Base-by-base conservation (phyloP, 192 early-diverging fungal genomes). In the Coemansia sp. region DNA sequence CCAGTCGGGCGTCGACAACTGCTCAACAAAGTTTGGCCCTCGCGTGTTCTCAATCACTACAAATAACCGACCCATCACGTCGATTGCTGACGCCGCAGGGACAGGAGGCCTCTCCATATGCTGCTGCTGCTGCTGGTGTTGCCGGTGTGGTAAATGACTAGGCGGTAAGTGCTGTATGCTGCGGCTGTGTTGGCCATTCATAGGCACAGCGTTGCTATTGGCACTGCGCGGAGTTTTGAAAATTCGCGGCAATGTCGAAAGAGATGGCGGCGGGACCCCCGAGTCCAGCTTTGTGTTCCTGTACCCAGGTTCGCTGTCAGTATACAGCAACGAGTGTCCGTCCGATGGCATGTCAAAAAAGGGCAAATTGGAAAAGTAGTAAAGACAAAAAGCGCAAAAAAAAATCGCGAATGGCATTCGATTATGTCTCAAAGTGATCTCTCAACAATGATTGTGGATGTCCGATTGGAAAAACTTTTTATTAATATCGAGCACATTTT, bases 301-400 rank as follows among this genome's bases (percentile, higher is more conserved):
- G 42, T 72, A 78, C 34, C 34, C 53, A 5, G 66, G 65, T 9
- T 78, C 75, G 15, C 56, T 54, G 38, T 78, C 69, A 10, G 65
- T 62, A 54, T 65, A 78, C 48, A 78, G 35, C 8, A 34, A 10
- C 22, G 50, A 38, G 22, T 24, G 60, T 27, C 38, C 10, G 42
- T 69, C 58, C 19, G 63, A 68, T 6, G 54, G 58, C 43, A 60
- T 65, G 26, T 26, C 46, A 7, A 36, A 46, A 26, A 26, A 46
- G 9, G 14, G 2, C 1, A 11, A 46, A 24, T 14, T 24, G 14
- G 12, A 26, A 26, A 46, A 46, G 2, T 26, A 26, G 43, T 10
- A 32, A 32, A 32, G 3, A 7, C 29, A 32, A 32, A 32, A 32
- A 7, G 7, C 29, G 29, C 7, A 32, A 32, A n/a, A n/a, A n/a